phyloP scores from a whole-genome alignment of 495 filamentous ascomycete species.

The Clavariopsis aquatica region DNA sequence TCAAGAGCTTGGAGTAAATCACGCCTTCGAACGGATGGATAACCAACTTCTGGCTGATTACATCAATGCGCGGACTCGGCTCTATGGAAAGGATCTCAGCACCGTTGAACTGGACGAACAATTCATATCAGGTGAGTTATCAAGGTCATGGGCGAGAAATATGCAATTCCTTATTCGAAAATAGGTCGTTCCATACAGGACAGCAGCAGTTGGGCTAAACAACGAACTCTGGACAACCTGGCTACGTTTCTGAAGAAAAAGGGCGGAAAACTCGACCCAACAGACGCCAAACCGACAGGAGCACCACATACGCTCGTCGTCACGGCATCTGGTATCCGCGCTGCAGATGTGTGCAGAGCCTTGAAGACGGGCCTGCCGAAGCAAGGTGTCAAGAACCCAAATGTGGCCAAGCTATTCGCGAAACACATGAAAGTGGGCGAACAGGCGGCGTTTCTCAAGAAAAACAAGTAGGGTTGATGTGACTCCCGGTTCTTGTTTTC shows the following conservation, averaged over 20 bases:
- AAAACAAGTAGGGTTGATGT: constrained; percentile 48
- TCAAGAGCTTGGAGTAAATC: constrained; percentile 70
- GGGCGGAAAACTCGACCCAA: constrained; percentile 47
- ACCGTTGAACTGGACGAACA: constrained; percentile 79
- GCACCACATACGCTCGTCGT: constrained; percentile 85
- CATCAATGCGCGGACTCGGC: constrained; percentile 71
- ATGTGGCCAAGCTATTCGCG: constrained; percentile 89
- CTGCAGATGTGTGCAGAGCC: constrained; percentile 67
- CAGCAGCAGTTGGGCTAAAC: constrained; percentile 68
- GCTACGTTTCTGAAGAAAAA: constrained; percentile 71
- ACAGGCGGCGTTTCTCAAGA: constrained; percentile 72
- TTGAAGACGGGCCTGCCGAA: constrained; percentile 77
- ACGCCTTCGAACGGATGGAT: constrained; percentile 79
- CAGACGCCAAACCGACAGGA: constrained; percentile 65
- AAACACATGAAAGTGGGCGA: constrained; percentile 97
- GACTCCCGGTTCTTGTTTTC: neutral
- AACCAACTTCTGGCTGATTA: constrained; percentile 81
- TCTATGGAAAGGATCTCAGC: constrained; percentile 77
- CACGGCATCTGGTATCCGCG: constrained; percentile 73
- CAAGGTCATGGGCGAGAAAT: neutral
- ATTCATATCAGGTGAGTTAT: constrained; percentile 69
- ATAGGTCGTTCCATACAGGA: constrained; percentile 63
- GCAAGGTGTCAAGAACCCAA: constrained; percentile 50
- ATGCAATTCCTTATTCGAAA: constrained; percentile 37
- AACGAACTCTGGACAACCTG: constrained; percentile 66